Conservation (phyloP, 345 rosid genomes). For the Bruguiera gymnorhiza region DNA sequence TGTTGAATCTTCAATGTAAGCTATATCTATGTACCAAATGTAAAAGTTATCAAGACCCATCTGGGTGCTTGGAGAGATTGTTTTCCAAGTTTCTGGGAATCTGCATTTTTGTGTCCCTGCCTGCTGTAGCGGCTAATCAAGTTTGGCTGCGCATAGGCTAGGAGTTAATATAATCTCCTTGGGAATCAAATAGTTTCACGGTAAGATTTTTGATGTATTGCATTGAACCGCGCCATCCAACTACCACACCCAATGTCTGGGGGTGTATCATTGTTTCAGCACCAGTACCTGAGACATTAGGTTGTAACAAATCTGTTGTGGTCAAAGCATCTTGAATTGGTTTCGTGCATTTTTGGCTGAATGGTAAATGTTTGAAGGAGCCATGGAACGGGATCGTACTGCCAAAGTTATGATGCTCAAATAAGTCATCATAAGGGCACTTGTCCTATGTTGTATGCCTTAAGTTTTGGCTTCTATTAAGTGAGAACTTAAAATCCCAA, state of each 20-base stretch:
- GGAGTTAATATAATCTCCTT: slow-evolving; percentile 20
- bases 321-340: no score
- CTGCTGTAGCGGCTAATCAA: slow-evolving; percentile 18
- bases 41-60: slow-evolving; percentile 12
- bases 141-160: slow-evolving; percentile 27
- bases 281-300: slow-evolving; percentile 1
- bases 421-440: no score
- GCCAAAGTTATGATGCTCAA: no score
- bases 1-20: slow-evolving; percentile 14
- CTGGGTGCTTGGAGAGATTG: slow-evolving; percentile 21
- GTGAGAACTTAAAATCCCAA: no score
- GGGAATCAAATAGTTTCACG: not conserved
- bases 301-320: not conserved
- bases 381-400: no score
- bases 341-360: no score
- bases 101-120: slow-evolving; percentile 14
- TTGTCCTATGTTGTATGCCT: no score
- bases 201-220: not conserved
- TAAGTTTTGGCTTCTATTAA: no score
- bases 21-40: slow-evolving; percentile 18
- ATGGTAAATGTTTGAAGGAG: no score
- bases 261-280: no score
- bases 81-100: slow-evolving; percentile 16
- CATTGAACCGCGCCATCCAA: no score
- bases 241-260: no score